phyloP scores from a whole-genome alignment of 2,329 filamentous ascomycete genomes.

The Claviceps maximensis region DNA sequence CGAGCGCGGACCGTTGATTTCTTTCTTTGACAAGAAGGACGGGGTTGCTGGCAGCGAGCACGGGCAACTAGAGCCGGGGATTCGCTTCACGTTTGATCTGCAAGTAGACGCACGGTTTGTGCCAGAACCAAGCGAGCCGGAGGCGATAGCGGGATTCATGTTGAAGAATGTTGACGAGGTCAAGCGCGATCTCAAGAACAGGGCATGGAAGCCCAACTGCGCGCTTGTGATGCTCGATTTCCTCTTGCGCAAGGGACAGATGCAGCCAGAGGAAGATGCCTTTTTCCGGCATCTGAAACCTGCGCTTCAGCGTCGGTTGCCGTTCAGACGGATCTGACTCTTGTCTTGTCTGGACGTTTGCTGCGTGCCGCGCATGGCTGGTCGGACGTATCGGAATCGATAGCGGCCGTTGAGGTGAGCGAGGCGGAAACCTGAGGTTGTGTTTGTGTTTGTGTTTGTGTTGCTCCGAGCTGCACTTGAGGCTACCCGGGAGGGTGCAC shows the following conservation, averaged over 20 bases:
- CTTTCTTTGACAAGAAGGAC: constrained; percentile 23
- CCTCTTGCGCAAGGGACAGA: constrained; percentile 17
- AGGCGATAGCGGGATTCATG: constrained; percentile 17
- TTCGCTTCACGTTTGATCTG: constrained; percentile 25
- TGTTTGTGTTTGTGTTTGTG: background rate
- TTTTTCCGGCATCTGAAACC: constrained; percentile 11
- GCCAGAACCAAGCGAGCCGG: constrained; percentile 13
- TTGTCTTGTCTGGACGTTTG: background rate
- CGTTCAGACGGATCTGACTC: constrained; percentile 10
- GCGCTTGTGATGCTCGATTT: constrained; percentile 27
- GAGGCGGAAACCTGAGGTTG: background rate
- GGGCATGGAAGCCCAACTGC: constrained; percentile 26
- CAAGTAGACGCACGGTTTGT: constrained; percentile 14
- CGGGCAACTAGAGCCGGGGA: constrained; percentile 23
- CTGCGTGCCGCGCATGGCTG: background rate
- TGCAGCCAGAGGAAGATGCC: constrained; percentile 13
- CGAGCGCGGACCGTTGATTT: constrained; percentile 13
- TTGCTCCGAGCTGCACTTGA: background rate
- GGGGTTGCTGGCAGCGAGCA: constrained; percentile 15
- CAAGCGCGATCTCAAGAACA: constrained; percentile 13
- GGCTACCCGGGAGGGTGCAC: background rate
- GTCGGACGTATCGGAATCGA: constrained; percentile 1
- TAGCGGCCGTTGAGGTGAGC: background rate
- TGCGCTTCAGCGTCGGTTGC: constrained; percentile 14
- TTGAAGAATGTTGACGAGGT: constrained; percentile 17